Evolutionary conservation across 148 eudicot species (phyloP), one percentile per base, ranked within the genome.

Genomic region (Limonium bicolor): DNA sequence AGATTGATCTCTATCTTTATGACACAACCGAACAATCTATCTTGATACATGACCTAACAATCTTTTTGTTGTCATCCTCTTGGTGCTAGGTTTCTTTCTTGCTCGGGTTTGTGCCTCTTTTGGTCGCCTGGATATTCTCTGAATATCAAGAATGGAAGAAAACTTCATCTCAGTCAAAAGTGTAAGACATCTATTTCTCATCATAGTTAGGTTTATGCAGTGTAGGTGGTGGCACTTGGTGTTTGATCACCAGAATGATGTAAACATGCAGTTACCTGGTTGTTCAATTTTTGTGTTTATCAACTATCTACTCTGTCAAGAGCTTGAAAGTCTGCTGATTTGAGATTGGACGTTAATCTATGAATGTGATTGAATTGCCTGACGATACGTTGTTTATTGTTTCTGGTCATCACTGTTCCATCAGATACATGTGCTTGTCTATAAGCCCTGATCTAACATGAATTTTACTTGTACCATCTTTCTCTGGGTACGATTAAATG

Each of bases 41-140:
- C n/a, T n/a, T n/a, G n/a, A n/a, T n/a, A n/a, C n/a, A n/a, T n/a
- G n/a, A n/a, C n/a, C n/a, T n/a, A n/a, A n/a, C n/a, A n/a, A n/a
- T n/a, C n/a, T n/a, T n/a, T n/a, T n/a, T n/a, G n/a, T n/a, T n/a
- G n/a, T n/a, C n/a, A n/a, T n/a, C n/a, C n/a, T n/a, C n/a, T n/a
- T n/a, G n/a, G n/a, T n/a, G n/a, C n/a, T 69, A 88, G 94, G 92
- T 88, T 39, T 83, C 96, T 27, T 83, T 88, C 66, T 51, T 88
- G 61, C 86, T 88, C 54, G 96, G 92, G 51, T 48, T 83, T 54
- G 68, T 83, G 43, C 96, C 96, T 12, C 45, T 67, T 18, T 59
- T 83, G 50, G 74, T 83, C 35, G 80, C 92, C 47, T 88, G 96
- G 96, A 48, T 80, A 36, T 83, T 79, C 65, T 64, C 96, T 15